These are phyloP conservation scores for Dimocarpus longan DNA, from an alignment of 345 rosid species.

Conservation along the genomic window DNA sequence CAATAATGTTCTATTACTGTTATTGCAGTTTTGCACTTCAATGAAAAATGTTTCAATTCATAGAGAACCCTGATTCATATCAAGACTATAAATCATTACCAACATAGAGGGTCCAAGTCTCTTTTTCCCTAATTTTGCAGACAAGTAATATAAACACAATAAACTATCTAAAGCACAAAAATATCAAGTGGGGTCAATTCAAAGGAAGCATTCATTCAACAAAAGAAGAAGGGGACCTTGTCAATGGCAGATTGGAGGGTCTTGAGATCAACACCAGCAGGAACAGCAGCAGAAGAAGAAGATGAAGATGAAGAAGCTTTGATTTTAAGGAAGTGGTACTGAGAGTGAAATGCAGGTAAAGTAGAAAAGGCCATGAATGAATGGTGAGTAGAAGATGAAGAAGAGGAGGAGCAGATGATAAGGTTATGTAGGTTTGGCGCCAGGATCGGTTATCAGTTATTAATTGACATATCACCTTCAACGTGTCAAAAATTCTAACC, in stretches of 20 bases:
- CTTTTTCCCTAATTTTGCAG: not conserved
- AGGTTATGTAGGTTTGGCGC: conserved; percentile 4
- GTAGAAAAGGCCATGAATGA: conserved; percentile 15
- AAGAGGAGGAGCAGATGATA: conserved; percentile 2
- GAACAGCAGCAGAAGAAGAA: conserved; percentile 47
- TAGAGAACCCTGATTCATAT: not conserved
- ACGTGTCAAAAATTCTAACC: not conserved
- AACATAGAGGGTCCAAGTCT: not conserved
- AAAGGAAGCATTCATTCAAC: not conserved
- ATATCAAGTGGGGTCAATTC: not conserved
- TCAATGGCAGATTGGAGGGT: conserved; percentile 70
- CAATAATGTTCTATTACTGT: not conserved
- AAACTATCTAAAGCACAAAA: not conserved
- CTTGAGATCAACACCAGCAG: conserved; percentile 51
- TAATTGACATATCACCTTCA: not conserved
- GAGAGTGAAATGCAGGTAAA: conserved; percentile 12
- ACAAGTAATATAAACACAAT: not conserved
- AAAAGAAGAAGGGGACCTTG: conserved; percentile 41
- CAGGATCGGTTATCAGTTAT: conserved; percentile 3
- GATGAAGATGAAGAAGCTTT: conserved; percentile 29
- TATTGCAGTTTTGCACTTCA: not conserved
- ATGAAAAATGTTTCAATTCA: not conserved
- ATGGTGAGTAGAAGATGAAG: no score
- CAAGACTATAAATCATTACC: not conserved
- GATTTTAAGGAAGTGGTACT: not conserved